Evolutionary conservation across 2,329 filamentous ascomycete genomes (phyloP), one percentile per base, ranked within the genome.

Genomic region (Tolypocladium pustulatum): DNA sequence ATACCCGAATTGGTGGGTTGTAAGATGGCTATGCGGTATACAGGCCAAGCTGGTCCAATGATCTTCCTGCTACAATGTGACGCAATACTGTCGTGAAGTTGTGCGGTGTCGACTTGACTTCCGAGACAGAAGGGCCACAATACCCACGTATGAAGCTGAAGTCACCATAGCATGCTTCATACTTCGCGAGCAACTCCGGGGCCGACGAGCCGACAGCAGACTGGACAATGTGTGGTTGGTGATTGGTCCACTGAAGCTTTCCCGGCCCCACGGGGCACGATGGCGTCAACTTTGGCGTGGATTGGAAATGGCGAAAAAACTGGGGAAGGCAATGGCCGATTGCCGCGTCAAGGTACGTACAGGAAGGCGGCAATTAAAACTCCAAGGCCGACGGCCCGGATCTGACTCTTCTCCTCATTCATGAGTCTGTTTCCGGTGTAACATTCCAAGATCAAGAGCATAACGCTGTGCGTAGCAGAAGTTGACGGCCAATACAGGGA

Each of bases 281-380:
- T 73, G 69, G 71, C 71, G 71, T 72, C 70, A 73, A 63, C 64
- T 67, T 59, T 57, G 59, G 61, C 57, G 43, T 25, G 51, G 56
- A 63, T 61, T 57, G 55, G 61, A 37, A 40, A 58, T 41, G 22
- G 52, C 32, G 53, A 46, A 52, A 58, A 58, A 59, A 63, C 17
- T 58, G 30, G 60, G 56, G 55, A 51, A 51, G 34, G 22, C 57
- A 57, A 49, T 41, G 40, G 30, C 51, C 57, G 38, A 58, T 52
- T 41, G 38, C 38, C n/a, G 43, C 17, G 12, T 36, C n/a, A 34
- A 53, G 41, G 25, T 43, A 25, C 25, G n/a, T n/a, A n/a, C n/a
- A 37, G 15, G 6, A 5, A n/a, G 36, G 49, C 51, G 17, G 37
- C 10, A 46, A 37, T 22, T 30, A 57, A 37, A 49, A 52, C 25